Conservation (phyloP, 2,329 filamentous ascomycete genomes). For the Pseudocercospora pini-densiflorae region DNA sequence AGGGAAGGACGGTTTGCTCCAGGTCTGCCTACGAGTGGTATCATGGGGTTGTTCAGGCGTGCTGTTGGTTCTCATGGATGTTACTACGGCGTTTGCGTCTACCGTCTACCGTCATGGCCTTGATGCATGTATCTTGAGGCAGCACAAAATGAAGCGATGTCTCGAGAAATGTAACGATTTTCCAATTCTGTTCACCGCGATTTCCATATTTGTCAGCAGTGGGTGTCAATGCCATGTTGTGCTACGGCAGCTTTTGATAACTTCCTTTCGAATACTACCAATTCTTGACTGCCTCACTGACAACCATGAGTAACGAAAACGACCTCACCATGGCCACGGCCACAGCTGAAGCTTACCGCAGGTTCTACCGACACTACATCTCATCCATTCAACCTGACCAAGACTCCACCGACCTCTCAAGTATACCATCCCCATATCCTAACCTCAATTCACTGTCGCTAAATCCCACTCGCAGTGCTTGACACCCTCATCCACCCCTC, state of each 20-base stretch:
- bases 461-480: background rate
- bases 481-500: constrained; percentile 9
- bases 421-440: too few relatives aligned
- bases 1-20: constrained; percentile 23
- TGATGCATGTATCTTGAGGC: constrained; percentile 31
- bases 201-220: constrained; percentile 1
- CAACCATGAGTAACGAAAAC: background rate
- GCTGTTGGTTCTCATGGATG: constrained; percentile 31
- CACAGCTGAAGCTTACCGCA: background rate
- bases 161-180: constrained; percentile 23
- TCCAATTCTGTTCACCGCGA: background rate
- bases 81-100: constrained; percentile 29
- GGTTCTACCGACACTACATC: constrained; percentile 5
- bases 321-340: background rate
- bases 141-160: constrained; percentile 27
- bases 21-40: constrained; percentile 30
- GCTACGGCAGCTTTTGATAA: background rate
- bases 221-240: background rate
- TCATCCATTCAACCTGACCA: background rate
- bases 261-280: background rate
- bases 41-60: constrained; percentile 33
- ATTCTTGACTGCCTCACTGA: background rate
- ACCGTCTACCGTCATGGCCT: constrained; percentile 23
- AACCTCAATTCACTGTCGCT: too few relatives aligned
- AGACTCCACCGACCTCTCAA: background rate